Evolutionary conservation across 805 yeast genomes (phyloP), one percentile per base, ranked within the genome.

Genomic region (Teunomyces stri): DNA sequence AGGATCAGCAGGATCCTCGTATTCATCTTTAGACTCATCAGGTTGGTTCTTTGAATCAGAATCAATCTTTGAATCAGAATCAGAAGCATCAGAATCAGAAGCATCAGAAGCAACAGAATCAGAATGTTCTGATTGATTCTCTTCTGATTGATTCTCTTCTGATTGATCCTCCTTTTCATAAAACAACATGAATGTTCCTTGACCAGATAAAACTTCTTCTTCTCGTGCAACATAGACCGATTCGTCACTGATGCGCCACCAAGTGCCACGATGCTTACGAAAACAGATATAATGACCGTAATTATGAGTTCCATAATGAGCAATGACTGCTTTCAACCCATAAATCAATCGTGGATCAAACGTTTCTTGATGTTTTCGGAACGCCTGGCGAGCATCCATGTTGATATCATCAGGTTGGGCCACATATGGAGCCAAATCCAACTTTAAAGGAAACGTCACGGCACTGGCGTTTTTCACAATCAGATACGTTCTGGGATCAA

Each of bases 181-280:
- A 60, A 92, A 92, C 56, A 92, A 65, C 96, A 92, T 89, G 55
- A 90, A 92, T 0, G 92, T 90, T 22, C 97, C 97, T 47, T 88
- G 94, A 3, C 90, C 81, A 11, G 75, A 74, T 47, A 89, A 68
- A 1, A 90, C 97, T 60, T 91, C 96, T 2, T 78, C 78, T 61
- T 89, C 96, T 10, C 82, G 78, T 3, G 89, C 89, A 28, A 87
- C 76, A 50, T 89, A 82, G 2, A 91, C 96, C 2, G 84, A 82
- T 60, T 90, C 96, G 65, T 94, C 99, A 56, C 94, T 85, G 15
- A 91, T 85, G 62, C 96, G 80, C 96, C 97, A 91, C 99, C 99
- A 92, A 9, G 82, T 76, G 2, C 91, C 94, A 54, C 96, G 79
- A 48, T 71, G 78, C 58, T 82, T 85, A 59, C 97, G 81, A 69